phyloP scores from a whole-genome alignment of 805 yeast genomes.

The Starmerella bombi region DNA sequence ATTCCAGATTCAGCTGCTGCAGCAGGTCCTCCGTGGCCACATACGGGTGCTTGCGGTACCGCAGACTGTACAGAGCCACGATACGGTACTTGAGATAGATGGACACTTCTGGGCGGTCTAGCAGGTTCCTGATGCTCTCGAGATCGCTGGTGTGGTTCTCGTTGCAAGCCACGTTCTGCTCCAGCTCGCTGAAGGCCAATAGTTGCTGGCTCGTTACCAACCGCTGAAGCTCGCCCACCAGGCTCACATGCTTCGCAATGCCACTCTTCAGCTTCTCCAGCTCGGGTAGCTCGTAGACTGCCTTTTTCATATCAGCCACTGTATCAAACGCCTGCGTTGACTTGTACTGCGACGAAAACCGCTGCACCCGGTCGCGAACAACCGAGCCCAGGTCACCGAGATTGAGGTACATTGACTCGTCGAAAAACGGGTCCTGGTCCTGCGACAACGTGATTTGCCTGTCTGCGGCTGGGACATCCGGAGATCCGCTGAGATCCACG shows the following conservation, averaged over 20 bases:
- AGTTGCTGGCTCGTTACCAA: constrained; percentile 47
- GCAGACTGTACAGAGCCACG: constrained; percentile 57
- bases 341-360: constrained; percentile 69
- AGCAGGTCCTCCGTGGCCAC: constrained; percentile 34
- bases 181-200: constrained; percentile 81
- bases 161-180: constrained; percentile 67
- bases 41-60: constrained; percentile 44
- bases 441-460: constrained; percentile 51
- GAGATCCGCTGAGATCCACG: constrained; percentile 48
- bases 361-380: constrained; percentile 70
- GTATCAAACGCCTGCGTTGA: constrained; percentile 58
- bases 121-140: constrained; percentile 40
- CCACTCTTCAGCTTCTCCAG: constrained; percentile 76
- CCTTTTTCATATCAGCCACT: constrained; percentile 77
- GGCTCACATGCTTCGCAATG: constrained; percentile 81
- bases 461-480: constrained; percentile 46
- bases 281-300: constrained; percentile 88
- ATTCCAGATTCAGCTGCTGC: constrained; percentile 26
- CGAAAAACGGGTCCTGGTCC: constrained; percentile 63
- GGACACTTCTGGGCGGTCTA: constrained; percentile 33
- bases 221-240: constrained; percentile 75
- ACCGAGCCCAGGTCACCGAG: constrained; percentile 90
- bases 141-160: constrained; percentile 47
- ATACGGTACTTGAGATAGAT: constrained; percentile 55
- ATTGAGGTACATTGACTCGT: constrained; percentile 71